Evolutionary conservation across 2,329 filamentous ascomycete genomes (phyloP).

Genomic region (Epichloe hybrida): DNA sequence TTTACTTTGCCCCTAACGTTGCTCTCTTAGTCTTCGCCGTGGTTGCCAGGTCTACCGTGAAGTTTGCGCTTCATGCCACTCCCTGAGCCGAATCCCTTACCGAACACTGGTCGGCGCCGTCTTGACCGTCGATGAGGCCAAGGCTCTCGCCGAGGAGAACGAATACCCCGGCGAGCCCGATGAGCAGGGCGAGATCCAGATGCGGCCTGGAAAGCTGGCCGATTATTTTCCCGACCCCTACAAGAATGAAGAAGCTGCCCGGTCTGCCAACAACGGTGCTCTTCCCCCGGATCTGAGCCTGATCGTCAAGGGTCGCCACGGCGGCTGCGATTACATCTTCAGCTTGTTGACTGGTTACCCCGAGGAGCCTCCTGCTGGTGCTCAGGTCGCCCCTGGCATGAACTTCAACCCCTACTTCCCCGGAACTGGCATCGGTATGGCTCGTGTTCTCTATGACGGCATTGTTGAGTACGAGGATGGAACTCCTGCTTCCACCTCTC

Average conservation of each 20-base stretch:
- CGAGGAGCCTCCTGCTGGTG: constrained; percentile 86
- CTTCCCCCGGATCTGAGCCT: constrained; percentile 96
- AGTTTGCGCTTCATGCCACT: constrained; percentile 97
- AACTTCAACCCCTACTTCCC: constrained; percentile 99
- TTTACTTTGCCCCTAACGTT: neutral
- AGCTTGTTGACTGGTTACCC: constrained; percentile 92
- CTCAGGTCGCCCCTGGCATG: constrained; percentile 70
- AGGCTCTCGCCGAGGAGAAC: constrained; percentile 92
- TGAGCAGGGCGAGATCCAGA: constrained; percentile 94
- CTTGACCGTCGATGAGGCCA: constrained; percentile 96
- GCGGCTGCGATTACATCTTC: constrained; percentile 98
- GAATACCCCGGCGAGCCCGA: constrained; percentile 98
- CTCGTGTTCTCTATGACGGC: constrained; percentile 92
- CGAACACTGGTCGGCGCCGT: constrained; percentile 78
- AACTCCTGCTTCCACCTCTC: constrained; percentile 85
- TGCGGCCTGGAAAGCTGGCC: constrained; percentile 95
- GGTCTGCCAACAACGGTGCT: constrained; percentile 96
- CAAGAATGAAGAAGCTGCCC: constrained; percentile 98
- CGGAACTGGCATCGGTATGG: constrained; percentile 97
- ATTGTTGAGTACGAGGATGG: constrained; percentile 97
- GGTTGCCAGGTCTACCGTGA: constrained; percentile 99
- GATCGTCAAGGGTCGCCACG: constrained; percentile 95
- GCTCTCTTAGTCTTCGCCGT: constrained; percentile 65
- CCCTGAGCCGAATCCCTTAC: constrained; percentile 86
- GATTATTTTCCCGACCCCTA: constrained; percentile 93